These are phyloP conservation scores for Sphagnum fallax DNA, from an alignment of 228 moss, liverwort and hornwort species.

Conservation along the genomic window DNA sequence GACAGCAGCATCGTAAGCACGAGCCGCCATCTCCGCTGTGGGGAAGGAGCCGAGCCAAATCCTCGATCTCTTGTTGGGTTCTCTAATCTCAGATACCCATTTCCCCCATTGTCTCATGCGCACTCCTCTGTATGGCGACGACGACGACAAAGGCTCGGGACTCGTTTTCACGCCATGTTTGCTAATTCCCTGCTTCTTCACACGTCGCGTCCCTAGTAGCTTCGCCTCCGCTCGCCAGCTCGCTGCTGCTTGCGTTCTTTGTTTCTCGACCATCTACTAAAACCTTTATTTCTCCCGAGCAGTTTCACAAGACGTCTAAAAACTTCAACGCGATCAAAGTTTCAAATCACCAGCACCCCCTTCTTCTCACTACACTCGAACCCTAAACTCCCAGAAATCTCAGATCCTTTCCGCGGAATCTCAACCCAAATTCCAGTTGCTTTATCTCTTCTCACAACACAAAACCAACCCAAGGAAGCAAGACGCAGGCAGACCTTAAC, in stretches of 20 bases:
- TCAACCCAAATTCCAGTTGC: no score
- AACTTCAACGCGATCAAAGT: no score
- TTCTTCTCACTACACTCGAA: no score
- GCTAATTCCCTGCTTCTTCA: neutral
- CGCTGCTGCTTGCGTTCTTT: neutral
- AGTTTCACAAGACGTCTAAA: no score
- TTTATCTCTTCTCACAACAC: no score
- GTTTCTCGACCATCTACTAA: neutral
- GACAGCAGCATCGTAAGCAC: constrained; percentile 30
- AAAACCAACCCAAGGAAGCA: no score
- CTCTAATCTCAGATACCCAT: constrained; percentile 42
- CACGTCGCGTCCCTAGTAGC: neutral
- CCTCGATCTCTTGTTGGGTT: constrained; percentile 42
- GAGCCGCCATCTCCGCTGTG: constrained; percentile 39
- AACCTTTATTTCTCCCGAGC: no score
- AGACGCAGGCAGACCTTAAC: no score
- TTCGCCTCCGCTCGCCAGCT: neutral
- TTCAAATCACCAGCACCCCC: no score
- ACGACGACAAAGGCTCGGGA: neutral
- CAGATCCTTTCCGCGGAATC: no score
- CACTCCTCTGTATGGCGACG: constrained; percentile 25
- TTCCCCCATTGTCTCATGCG: constrained; percentile 40
- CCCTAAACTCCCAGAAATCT: no score
- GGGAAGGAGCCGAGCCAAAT: constrained; percentile 43
- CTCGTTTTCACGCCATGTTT: neutral